A percentile compares a stretch with the other conserved stretches of the same genome.
Evolutionary conservation across 2,329 filamentous ascomycete species (phyloP).

Genomic region (Didymella arachidicola): DNA sequence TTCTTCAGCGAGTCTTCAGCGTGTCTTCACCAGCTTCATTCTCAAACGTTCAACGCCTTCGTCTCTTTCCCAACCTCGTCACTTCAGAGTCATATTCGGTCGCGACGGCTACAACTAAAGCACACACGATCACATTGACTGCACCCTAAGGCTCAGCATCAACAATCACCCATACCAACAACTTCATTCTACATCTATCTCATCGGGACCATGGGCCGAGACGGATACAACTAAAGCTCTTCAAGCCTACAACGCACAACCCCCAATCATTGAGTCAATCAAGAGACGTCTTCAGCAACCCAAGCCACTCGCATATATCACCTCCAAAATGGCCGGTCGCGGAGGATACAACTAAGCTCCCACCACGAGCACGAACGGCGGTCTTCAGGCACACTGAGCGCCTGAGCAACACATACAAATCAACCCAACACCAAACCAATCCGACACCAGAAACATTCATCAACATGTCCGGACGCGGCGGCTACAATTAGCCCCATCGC

Average conservation of each 20-base stretch:
- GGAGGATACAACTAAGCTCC: constrained; percentile 46
- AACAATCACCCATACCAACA: neutral
- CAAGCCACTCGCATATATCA: constrained; percentile 15
- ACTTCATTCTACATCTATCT: constrained; percentile 13
- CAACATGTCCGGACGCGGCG: neutral
- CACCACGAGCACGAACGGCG: neutral
- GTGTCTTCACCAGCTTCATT: neutral
- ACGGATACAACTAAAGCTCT: constrained; percentile 53
- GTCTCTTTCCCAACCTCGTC: neutral
- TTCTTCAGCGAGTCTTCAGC: neutral
- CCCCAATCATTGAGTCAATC: constrained; percentile 17
- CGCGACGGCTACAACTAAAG: constrained; percentile 43
- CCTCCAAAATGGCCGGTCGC: constrained; percentile 40
- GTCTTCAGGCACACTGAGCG: no score
- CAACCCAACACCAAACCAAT: neutral
- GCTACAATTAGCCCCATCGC: neutral
- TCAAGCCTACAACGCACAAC: constrained; percentile 16
- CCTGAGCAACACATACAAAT: neutral
- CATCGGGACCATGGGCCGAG: constrained; percentile 41
- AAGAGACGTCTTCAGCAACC: constrained; percentile 26
- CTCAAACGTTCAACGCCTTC: neutral
- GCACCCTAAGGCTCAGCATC: no score
- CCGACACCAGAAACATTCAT: neutral
- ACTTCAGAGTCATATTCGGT: constrained; percentile 21
- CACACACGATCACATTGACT: neutral